Evolutionary conservation across 129 eudicot species (phyloP).

Genomic region (Lactuca saligna): DNA sequence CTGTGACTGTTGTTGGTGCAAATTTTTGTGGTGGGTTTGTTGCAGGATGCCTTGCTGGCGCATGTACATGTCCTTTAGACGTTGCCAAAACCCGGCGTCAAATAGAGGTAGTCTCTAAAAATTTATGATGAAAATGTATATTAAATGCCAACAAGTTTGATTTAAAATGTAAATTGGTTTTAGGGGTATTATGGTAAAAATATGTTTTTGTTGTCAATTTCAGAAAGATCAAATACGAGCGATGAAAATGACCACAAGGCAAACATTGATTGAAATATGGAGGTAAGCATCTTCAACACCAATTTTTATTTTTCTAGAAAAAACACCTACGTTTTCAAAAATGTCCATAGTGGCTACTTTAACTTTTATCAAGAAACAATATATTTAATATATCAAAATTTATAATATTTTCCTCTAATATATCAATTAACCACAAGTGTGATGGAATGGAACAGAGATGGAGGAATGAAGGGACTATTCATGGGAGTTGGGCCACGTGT

Average conservation of each 20-base stretch:
- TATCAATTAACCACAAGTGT: no score
- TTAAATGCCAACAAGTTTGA: no score
- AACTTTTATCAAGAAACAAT: no score
- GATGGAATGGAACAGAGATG: slow-evolving; percentile 51
- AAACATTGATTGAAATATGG: slow-evolving; percentile 79
- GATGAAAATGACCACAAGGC: slow-evolving; percentile 68
- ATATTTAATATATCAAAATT: no score
- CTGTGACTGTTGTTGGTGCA: slow-evolving; percentile 50
- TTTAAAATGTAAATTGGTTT: no score
- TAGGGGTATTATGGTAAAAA: background rate
- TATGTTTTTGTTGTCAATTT: slow-evolving; percentile 14
- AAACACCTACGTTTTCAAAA: no score
- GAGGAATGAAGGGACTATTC: slow-evolving; percentile 77
- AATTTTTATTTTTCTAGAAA: background rate
- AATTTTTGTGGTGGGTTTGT: slow-evolving; percentile 80
- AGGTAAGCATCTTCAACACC: slow-evolving; percentile 35
- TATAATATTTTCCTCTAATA: no score
- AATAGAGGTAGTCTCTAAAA: slow-evolving; percentile 54
- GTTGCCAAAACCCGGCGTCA: slow-evolving; percentile 93
- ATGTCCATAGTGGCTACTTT: no score
- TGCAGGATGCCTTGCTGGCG: slow-evolving; percentile 91
- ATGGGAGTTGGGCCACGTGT: slow-evolving; percentile 83
- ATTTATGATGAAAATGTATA: no score
- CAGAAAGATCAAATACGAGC: slow-evolving; percentile 74
- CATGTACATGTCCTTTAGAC: slow-evolving; percentile 83